Evolutionary conservation across 352 stramenopile species (phyloP).

Genomic region (Phytophthora quininea): DNA sequence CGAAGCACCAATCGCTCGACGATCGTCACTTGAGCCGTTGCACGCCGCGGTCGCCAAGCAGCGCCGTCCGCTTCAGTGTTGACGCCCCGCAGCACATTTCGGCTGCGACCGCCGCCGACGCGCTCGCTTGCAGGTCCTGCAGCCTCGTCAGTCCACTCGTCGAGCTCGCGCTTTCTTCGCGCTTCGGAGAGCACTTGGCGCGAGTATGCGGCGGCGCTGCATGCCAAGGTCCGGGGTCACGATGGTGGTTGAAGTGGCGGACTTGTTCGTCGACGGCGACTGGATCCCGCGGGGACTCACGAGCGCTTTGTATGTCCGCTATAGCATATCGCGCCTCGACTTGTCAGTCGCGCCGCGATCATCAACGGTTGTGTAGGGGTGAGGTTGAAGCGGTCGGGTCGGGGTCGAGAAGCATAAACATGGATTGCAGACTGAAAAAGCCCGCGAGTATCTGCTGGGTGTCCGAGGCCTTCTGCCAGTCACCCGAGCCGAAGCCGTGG

Average conservation of each 20-base stretch:
- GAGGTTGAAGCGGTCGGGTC: constrained; percentile 31
- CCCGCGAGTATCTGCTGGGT: neutral
- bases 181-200: neutral
- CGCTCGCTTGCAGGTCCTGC: neutral
- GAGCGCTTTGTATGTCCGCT: constrained; percentile 3
- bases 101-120: neutral
- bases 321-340: neutral
- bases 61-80: constrained; percentile 5
- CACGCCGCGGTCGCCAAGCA: neutral
- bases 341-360: constrained; percentile 11
- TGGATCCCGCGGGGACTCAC: neutral
- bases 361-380: constrained; percentile 39
- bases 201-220: constrained; percentile 1
- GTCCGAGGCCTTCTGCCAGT: neutral
- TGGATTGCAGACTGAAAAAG: neutral
- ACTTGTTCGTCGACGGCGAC: constrained; percentile 6
- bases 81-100: neutral
- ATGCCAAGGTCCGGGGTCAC: neutral
- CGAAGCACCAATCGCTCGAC: neutral
- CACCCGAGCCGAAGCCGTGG: neutral
- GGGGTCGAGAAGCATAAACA: constrained; percentile 11
- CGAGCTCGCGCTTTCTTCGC: neutral
- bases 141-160: neutral
- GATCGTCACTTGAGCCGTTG: neutral
- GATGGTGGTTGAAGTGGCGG: constrained; percentile 36